Evolutionary conservation across 148 eudicot genomes (phyloP).

Genomic region (Hydrangea macrophylla): DNA sequence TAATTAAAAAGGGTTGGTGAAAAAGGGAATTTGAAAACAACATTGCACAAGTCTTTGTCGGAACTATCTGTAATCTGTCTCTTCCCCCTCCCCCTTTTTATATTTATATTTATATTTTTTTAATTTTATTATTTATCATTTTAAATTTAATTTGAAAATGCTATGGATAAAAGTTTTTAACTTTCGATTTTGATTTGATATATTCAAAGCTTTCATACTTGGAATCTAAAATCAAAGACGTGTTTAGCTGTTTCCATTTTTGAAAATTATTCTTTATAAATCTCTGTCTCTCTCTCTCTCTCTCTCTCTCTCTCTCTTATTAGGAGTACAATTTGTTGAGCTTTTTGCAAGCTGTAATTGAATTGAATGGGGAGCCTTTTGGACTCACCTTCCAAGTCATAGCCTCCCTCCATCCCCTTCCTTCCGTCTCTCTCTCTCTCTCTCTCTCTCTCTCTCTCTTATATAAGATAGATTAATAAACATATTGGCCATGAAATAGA

Average conservation of each 20-base stretch:
- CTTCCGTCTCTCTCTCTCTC: neutral
- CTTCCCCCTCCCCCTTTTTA: too few relatives aligned
- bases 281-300: neutral
- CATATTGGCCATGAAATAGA: neutral
- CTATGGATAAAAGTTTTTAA: neutral
- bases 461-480: neutral
- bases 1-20: too few relatives aligned
- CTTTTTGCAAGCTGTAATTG: neutral
- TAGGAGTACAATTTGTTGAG: neutral
- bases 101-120: too few relatives aligned
- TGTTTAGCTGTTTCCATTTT: constrained; percentile 2
- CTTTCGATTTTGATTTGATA: neutral
- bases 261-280: too few relatives aligned
- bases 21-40: too few relatives aligned
- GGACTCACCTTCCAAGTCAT: constrained; percentile 1
- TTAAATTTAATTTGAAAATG: neutral
- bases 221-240: constrained; percentile 5
- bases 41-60: too few relatives aligned
- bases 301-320: neutral
- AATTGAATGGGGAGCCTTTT: neutral
- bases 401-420: too few relatives aligned
- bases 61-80: too few relatives aligned
- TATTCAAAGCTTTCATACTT: neutral
- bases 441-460: neutral
- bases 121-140: too few relatives aligned